A percentile compares a stretch with the other conserved stretches of the same genome.
These are phyloP conservation scores for Amanita fuliginea DNA, from an alignment of 768 basidiomycete genomes.

Conservation along the genomic window DNA sequence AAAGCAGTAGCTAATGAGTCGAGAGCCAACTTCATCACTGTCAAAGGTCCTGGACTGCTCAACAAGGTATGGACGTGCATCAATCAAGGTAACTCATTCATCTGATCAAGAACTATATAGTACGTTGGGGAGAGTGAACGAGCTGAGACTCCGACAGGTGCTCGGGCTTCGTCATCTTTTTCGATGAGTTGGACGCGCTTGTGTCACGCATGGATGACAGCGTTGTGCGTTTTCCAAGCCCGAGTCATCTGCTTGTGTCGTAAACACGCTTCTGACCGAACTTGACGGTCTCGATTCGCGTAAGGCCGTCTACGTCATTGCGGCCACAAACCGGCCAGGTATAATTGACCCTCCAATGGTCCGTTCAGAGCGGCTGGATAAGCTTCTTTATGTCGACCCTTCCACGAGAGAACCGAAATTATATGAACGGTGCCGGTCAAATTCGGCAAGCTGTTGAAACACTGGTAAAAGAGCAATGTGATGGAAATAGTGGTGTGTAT, in stretches of 20 bases:
- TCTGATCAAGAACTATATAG: constrained; percentile 25
- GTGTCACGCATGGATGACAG: constrained; percentile 86
- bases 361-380: constrained; percentile 90
- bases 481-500: constrained; percentile 90
- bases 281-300: constrained; percentile 85
- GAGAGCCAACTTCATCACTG: constrained; percentile 92
- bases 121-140: constrained; percentile 97
- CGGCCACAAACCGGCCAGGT: constrained; percentile 90
- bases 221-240: constrained; percentile 40
- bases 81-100: background rate
- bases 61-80: constrained; percentile 63
- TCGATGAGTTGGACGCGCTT: constrained; percentile 88
- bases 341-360: constrained; percentile 99
- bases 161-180: constrained; percentile 92
- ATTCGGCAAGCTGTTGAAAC: constrained; percentile 19
- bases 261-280: constrained; percentile 90
- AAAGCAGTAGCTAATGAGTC: constrained; percentile 98
- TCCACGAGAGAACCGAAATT: constrained; percentile 82
- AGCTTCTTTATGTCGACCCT: constrained; percentile 90
- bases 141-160: constrained; percentile 88
- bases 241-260: constrained; percentile 74
- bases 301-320: constrained; percentile 86
- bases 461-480: constrained; percentile 52
- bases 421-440: constrained; percentile 37
- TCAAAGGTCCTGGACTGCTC: constrained; percentile 92